A percentile compares a stretch with the other conserved stretches of the same genome.
phyloP scores from a whole-genome alignment of 225 moss, liverwort and hornwort genomes.

The Marchantia polymorpha region DNA sequence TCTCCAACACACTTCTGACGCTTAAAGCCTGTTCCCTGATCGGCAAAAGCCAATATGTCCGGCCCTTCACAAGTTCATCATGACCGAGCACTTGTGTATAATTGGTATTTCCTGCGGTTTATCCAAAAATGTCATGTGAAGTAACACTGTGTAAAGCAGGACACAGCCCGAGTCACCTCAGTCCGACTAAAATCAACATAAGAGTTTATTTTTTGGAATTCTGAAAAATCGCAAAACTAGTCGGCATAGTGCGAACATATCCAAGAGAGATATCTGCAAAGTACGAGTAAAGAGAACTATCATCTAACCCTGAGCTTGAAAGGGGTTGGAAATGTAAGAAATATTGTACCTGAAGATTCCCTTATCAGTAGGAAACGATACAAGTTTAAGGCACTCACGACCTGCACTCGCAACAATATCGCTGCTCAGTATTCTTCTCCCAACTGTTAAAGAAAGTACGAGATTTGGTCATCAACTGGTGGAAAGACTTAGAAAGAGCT shows the following conservation, averaged over 20 bases:
- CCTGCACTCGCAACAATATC: conserved; percentile 31
- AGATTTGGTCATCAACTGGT: background rate
- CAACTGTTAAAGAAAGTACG: background rate
- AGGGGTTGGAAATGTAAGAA: background rate
- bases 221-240: background rate
- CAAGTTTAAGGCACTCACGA: conserved; percentile 79
- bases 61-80: conserved; percentile 50
- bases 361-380: conserved; percentile 78
- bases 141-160: background rate
- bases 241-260: no score
- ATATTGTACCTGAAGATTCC: conserved; percentile 66
- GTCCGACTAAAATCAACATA: background rate
- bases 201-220: background rate
- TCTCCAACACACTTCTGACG: conserved; percentile 33
- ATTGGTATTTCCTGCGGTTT: conserved; percentile 62
- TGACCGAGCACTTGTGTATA: conserved; percentile 53
- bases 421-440: background rate
- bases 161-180: background rate
- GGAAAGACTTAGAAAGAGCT: background rate
- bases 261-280: no score
- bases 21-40: conserved; percentile 37
- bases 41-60: conserved; percentile 69
- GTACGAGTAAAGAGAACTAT: no score
- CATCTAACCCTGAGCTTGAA: no score
- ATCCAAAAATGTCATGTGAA: background rate